Conservation (phyloP, 1,284 basidiomycete species). For the Mycena sp. region DNA sequence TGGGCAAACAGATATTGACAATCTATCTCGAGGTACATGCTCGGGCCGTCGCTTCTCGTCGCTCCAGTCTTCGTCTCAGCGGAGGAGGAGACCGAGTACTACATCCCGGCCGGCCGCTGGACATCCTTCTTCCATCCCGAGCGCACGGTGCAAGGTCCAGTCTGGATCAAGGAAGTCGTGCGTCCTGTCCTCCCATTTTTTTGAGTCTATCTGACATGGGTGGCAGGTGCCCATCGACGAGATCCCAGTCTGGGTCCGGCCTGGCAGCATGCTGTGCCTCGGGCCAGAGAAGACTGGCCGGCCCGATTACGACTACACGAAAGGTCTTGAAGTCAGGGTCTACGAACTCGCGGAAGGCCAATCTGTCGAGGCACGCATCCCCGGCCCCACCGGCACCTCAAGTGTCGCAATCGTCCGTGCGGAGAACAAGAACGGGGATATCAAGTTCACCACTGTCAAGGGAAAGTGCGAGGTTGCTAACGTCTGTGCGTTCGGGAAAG, state of each 20-base stretch:
- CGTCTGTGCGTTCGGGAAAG: slow-evolving; percentile 14
- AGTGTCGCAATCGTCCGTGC: slow-evolving; percentile 52
- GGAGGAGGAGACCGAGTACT: slow-evolving; percentile 69
- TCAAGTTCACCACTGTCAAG: slow-evolving; percentile 28
- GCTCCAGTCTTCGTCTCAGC: slow-evolving; percentile 76
- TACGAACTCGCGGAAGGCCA: slow-evolving; percentile 62
- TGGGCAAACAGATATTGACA: slow-evolving; percentile 3
- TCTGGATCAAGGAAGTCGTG: slow-evolving; percentile 60
- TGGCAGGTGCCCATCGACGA: slow-evolving; percentile 60
- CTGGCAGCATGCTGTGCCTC: slow-evolving; percentile 63
- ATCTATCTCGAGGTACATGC: slow-evolving; percentile 49
- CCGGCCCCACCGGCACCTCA: slow-evolving; percentile 48
- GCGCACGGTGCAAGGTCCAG: slow-evolving; percentile 58
- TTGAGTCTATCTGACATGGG: not conserved
- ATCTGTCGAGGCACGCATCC: slow-evolving; percentile 53
- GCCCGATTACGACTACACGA: slow-evolving; percentile 73
- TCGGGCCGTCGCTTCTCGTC: slow-evolving; percentile 74
- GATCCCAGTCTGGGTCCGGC: slow-evolving; percentile 74
- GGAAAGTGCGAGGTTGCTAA: slow-evolving; percentile 27
- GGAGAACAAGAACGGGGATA: slow-evolving; percentile 40
- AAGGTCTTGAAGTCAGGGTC: slow-evolving; percentile 59
- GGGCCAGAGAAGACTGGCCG: slow-evolving; percentile 63
- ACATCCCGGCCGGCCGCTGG: slow-evolving; percentile 76
- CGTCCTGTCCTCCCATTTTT: not conserved
- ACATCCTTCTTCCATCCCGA: slow-evolving; percentile 67